Percentiles rank a stretch among this genome's conserved stretches.
Conservation (phyloP, 108 stramenopile species). For the Fistulifera solaris region DNA sequence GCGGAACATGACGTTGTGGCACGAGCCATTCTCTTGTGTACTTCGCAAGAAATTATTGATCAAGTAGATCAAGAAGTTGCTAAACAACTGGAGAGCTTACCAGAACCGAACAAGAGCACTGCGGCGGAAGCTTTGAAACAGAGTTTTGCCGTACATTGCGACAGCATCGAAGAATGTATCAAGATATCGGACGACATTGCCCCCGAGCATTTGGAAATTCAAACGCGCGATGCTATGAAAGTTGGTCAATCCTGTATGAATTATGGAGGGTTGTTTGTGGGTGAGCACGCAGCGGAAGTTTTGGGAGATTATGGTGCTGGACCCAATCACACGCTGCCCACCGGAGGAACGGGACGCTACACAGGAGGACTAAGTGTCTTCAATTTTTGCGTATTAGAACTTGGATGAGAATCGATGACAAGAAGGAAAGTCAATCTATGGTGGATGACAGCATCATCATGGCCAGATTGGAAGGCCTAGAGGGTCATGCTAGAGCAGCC, state of each 20-base stretch:
- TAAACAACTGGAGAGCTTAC: slow-evolving; percentile 63
- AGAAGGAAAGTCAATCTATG: slow-evolving; percentile 54
- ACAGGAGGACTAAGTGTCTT: slow-evolving; percentile 96
- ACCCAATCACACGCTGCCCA: slow-evolving; percentile 98
- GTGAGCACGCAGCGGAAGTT: slow-evolving; percentile 92
- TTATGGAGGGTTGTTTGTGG: slow-evolving; percentile 97
- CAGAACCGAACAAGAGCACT: slow-evolving; percentile 85
- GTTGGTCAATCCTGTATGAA: slow-evolving; percentile 67
- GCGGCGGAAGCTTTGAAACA: slow-evolving; percentile 71
- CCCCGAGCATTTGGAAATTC: slow-evolving; percentile 98
- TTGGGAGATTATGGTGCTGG: slow-evolving; percentile 99
- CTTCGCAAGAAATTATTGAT: slow-evolving; percentile 42
- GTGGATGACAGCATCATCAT: slow-evolving; percentile 89
- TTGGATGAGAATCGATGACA: slow-evolving; percentile 90
- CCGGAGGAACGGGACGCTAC: slow-evolving; percentile 94
- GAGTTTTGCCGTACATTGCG: slow-evolving; percentile 77
- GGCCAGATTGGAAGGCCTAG: slow-evolving; percentile 95
- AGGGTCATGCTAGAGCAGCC: slow-evolving; percentile 96
- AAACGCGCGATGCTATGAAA: slow-evolving; percentile 70
- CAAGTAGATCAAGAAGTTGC: slow-evolving; percentile 61
- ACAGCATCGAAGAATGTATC: slow-evolving; percentile 79
- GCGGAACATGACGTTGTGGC: slow-evolving; percentile 99
- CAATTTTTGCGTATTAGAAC: slow-evolving; percentile 95
- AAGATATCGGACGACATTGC: slow-evolving; percentile 80
- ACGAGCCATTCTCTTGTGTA: slow-evolving; percentile 85